Base-by-base conservation (phyloP, 2,329 filamentous ascomycete genomes). In the Dactylellina parvicollis region DNA sequence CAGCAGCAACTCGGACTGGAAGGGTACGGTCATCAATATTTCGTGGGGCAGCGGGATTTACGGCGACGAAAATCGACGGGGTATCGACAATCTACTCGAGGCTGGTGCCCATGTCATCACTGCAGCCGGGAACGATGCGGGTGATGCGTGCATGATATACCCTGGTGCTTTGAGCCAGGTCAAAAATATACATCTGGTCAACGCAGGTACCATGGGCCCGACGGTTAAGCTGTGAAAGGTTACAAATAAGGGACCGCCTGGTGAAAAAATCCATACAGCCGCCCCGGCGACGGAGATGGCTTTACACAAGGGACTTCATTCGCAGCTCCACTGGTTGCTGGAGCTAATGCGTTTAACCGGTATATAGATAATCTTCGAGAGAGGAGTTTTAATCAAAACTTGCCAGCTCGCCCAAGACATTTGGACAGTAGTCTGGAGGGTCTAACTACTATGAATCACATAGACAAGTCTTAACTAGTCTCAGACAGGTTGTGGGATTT, bases 41-140 rank as follows among this genome's bases (percentile, higher is more conserved):
- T 61, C 57, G 5, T 61, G 36, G 10, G 57, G 57, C 40, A 5
- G n/a, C 30, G 14, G 14, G 5, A 4, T 24, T n/a, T 8, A 24
- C 14, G 7, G 22, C 14, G 22, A 2, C 4, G 14, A 24, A 4
- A n/a, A 36, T 2, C 3, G 10, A n/a, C 7, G 22, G 2, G 28
- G 22, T 12, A 20, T 61, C 24, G 36, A 46, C 24, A n/a, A 20
- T 12, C 30, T 61, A 14, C 22, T 50, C 14, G 10, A 34, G 1
- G 44, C 44, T 1, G 57, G 57, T 20, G 57, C 50, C 3, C 57
- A 61, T 50, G 36, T 61, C 22, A 44, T 61, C 22, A 14, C 44
- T 28, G 36, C 44, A 22, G 57, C 44, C 16, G 57, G 57, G 14
- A 61, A 61, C 14, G 44, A 61, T 49, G 40, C n/a, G 12, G 78